Evolutionary conservation across 1,284 basidiomycete species (phyloP), one percentile per base, ranked within the genome.

Genomic region (Naganishia liquefaciens): DNA sequence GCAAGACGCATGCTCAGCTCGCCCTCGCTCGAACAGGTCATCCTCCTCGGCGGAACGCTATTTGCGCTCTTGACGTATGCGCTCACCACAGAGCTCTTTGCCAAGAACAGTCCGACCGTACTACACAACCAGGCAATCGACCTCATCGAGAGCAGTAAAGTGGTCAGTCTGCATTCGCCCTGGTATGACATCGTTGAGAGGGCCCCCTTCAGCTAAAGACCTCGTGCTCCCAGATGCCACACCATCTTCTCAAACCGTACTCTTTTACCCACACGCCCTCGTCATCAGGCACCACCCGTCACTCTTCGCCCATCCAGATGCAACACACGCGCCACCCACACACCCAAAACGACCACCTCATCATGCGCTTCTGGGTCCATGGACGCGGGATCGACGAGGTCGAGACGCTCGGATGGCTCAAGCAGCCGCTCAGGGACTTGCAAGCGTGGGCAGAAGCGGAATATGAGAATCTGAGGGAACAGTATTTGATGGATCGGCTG

Each of bases 31-130:
- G n/a, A n/a, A 11, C 63, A 67, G 66, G 66, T 96, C 57, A 92
- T 96, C 68, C 72, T 93, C 5, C 78, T 92, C 51, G 91, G 91
- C 39, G 91, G 89, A 25, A 88, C 87, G 37, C 82, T 91, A 39
- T 91, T 90, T 49, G 86, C 87, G 10, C 81, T 94, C 53, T 83
- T 94, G 42, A 81, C 88, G n/a, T 92, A 94, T 71, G 88, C 90
- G 13, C 83, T 94, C 40, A 88, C 88, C 13, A 89, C 90, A 25
- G 92, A 95, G 77, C 82, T 96, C 6, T 94, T 95, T 77, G 93
- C 92, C 17, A 88, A 85, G 74, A 97, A 96, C 79, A 94, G 91
- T 33, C 91, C 93, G 1, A 92, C 91, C 1, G 91, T 93, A 33
- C 81, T 96, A 57, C 93, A 93, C 75, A 86, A 86, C 46, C 86